Evolutionary conservation across 73 alveolate genomes (phyloP).

Genomic region (Loxodes magnus): DNA sequence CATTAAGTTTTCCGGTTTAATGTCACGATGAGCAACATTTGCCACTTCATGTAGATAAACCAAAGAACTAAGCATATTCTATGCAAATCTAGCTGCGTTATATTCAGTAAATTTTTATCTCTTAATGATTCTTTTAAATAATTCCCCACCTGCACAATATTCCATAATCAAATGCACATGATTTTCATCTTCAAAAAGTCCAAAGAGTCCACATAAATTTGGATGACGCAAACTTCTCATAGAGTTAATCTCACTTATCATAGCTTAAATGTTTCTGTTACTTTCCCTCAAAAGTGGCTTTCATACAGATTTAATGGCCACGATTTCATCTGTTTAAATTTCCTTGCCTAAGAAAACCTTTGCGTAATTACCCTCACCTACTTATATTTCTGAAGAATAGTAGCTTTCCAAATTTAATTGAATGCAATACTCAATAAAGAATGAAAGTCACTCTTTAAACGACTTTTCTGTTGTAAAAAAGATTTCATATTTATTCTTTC

Average conservation of each 20-base stretch:
- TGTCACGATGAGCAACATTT: constrained; percentile 24
- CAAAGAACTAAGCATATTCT: constrained; percentile 15
- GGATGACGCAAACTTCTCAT: constrained; percentile 19
- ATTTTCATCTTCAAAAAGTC: constrained; percentile 37
- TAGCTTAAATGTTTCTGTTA: constrained; percentile 5
- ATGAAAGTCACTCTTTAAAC: too few relatives aligned
- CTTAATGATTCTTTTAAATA: constrained; percentile 22
- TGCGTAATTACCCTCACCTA: constrained; percentile 1
- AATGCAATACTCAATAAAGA: too few relatives aligned
- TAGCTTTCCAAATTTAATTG: too few relatives aligned
- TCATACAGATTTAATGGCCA: constrained; percentile 20
- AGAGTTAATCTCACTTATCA: constrained; percentile 19
- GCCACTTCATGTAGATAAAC: constrained; percentile 13
- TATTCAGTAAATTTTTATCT: constrained; percentile 32
- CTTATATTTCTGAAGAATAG: too few relatives aligned
- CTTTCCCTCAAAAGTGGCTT: constrained; percentile 12
- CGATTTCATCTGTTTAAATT: constrained; percentile 11
- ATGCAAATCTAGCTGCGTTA: constrained; percentile 19
- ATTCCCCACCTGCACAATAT: constrained; percentile 39
- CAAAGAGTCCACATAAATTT: constrained; percentile 16
- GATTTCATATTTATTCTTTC: too few relatives aligned
- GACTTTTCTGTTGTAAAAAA: too few relatives aligned
- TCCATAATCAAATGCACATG: constrained; percentile 36
- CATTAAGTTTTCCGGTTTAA: constrained; percentile 34
- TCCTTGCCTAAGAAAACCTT: constrained; percentile 17